These are phyloP conservation scores for Trichoderma aggressivum DNA, from an alignment of 2,329 filamentous ascomycete genomes.

Conservation along the genomic window DNA sequence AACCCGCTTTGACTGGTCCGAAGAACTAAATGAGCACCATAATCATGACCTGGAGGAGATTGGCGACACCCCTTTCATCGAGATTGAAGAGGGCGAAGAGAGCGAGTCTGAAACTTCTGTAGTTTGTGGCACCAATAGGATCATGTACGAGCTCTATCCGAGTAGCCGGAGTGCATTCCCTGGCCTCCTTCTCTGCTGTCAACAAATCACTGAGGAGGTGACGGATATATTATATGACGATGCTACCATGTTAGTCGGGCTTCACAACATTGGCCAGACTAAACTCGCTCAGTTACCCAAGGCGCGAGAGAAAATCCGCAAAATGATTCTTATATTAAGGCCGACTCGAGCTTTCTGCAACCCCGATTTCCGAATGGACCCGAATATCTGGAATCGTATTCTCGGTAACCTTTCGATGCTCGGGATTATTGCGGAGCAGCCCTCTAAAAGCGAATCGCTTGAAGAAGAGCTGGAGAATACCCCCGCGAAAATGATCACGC, in stretches of 20 bases:
- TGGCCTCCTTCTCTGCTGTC: neutral
- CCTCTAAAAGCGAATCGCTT: fast-evolving
- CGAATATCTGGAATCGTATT: neutral
- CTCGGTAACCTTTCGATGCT: neutral
- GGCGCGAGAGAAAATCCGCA: neutral
- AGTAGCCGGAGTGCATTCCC: neutral
- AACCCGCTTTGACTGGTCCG: neutral
- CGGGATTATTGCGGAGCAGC: neutral
- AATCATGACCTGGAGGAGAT: neutral
- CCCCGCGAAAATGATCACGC: neutral
- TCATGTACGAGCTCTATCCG: neutral
- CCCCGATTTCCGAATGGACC: neutral
- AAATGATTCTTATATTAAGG: neutral
- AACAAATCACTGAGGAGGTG: neutral
- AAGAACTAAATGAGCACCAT: neutral
- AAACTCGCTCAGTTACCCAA: neutral
- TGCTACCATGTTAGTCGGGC: neutral
- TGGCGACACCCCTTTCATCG: neutral
- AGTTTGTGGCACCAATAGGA: neutral
- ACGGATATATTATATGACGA: neutral
- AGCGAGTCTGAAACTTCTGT: neutral
- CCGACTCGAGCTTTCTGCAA: neutral
- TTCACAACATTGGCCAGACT: neutral
- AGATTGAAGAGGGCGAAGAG: neutral
- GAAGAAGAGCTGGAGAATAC: neutral